Percentiles rank a stretch among this genome's conserved stretches.
These are phyloP conservation scores for Thalassiosira mediterranea DNA, from an alignment of 352 stramenopile genomes.

Conservation along the genomic window DNA sequence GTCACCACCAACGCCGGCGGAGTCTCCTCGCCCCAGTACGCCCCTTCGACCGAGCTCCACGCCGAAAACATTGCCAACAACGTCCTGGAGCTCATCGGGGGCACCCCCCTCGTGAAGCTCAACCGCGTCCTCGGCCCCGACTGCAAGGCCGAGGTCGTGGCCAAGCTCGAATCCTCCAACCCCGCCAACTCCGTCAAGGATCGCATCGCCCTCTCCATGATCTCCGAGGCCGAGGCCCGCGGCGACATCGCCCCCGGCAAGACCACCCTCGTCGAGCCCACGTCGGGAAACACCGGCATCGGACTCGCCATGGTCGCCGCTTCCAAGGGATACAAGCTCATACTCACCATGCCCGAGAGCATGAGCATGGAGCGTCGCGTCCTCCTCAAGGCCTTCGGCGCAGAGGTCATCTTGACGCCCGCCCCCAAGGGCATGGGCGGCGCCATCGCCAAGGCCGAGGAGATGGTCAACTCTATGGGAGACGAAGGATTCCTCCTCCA, in stretches of 20 bases:
- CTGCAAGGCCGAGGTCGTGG: constrained; percentile 62
- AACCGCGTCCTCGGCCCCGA: constrained; percentile 77
- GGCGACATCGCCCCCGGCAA: constrained; percentile 86
- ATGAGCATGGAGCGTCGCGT: constrained; percentile 96
- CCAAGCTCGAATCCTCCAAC: constrained; percentile 86
- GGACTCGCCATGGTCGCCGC: constrained; percentile 94
- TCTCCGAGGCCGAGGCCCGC: constrained; percentile 88
- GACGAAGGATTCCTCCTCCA: constrained; percentile 85
- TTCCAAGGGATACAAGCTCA: constrained; percentile 94
- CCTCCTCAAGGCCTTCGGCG: constrained; percentile 92
- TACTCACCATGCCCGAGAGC: constrained; percentile 94
- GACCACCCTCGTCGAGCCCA: constrained; percentile 91
- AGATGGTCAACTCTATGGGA: constrained; percentile 69
- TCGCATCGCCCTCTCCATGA: constrained; percentile 90
- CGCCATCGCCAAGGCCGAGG: constrained; percentile 84
- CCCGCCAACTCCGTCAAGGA: constrained; percentile 94
- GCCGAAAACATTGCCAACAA: constrained; percentile 89
- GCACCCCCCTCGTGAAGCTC: constrained; percentile 93
- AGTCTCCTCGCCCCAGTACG: neutral
- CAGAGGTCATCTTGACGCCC: constrained; percentile 90
- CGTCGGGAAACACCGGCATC: constrained; percentile 96
- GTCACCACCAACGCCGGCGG: neutral
- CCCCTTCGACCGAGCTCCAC: constrained; percentile 9
- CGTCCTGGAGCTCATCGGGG: constrained; percentile 93
- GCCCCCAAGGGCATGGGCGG: constrained; percentile 83